These are phyloP conservation scores for Colletotrichum brevisporum DNA, from an alignment of 2,329 filamentous ascomycete species.

Conservation along the genomic window DNA sequence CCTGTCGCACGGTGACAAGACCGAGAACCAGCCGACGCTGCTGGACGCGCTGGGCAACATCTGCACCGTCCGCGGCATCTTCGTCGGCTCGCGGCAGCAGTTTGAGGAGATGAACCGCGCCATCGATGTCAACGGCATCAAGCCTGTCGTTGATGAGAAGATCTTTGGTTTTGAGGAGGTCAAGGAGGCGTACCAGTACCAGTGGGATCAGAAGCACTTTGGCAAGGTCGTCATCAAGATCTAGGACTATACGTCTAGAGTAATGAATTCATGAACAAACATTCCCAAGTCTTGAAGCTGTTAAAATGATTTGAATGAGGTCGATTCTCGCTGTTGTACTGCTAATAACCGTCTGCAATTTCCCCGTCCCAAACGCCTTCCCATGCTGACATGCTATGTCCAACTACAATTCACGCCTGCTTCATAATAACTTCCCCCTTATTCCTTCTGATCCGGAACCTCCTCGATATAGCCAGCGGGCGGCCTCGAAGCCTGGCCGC, in stretches of 20 bases:
- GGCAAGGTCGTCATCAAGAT: conserved; percentile 38
- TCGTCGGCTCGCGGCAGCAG: conserved; percentile 38
- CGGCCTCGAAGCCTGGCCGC: not conserved
- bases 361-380: not conserved
- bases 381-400: not conserved
- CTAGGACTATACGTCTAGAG: not conserved
- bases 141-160: conserved; percentile 31
- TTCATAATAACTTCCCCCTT: not conserved
- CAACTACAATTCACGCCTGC: too few species aligned
- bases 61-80: conserved; percentile 35
- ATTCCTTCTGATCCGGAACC: conserved; percentile 14
- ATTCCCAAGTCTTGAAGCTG: too few species aligned
- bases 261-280: too few species aligned
- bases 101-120: conserved; percentile 39
- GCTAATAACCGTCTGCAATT: not conserved
- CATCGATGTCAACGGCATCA: conserved; percentile 37
- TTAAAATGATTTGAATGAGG: not conserved
- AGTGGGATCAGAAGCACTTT: conserved; percentile 36
- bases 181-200: conserved; percentile 39
- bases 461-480: conserved; percentile 29
- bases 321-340: not conserved
- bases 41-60: conserved; percentile 37
- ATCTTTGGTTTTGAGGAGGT: conserved; percentile 38
- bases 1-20: conserved; percentile 26
- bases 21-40: conserved; percentile 28